These are phyloP conservation scores for Rubroshorea leprosula DNA, from an alignment of 345 rosid genomes.

Conservation along the genomic window DNA sequence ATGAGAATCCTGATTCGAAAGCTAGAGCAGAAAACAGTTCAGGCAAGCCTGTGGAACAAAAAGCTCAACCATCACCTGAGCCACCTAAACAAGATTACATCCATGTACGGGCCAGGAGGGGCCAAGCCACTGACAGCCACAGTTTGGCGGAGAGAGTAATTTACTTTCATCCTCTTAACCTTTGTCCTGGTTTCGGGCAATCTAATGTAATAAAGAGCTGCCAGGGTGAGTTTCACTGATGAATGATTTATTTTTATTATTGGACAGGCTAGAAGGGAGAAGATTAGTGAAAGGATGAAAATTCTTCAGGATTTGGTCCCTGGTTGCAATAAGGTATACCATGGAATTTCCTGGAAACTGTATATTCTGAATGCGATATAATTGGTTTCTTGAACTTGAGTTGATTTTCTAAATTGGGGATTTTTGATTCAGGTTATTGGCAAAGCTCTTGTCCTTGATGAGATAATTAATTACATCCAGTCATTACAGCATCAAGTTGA, in stretches of 20 bases:
- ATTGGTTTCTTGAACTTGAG: neutral
- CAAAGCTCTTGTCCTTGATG: conserved; percentile 86
- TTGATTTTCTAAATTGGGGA: neutral
- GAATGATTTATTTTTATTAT: conserved; percentile 14
- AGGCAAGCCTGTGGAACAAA: conserved; percentile 45
- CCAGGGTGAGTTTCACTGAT: conserved; percentile 17
- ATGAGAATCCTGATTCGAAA: conserved; percentile 38
- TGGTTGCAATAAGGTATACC: conserved; percentile 76
- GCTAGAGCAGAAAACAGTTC: conserved; percentile 40
- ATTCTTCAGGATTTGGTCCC: conserved; percentile 91
- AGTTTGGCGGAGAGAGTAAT: conserved; percentile 93
- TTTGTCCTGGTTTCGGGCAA: too few species aligned
- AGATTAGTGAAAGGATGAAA: conserved; percentile 89
- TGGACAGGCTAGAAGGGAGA: conserved; percentile 85
- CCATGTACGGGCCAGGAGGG: conserved; percentile 91
- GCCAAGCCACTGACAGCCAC: conserved; percentile 97
- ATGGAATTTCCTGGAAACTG: conserved; percentile 4
- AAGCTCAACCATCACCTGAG: conserved; percentile 38
- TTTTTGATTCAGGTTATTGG: conserved; percentile 64
- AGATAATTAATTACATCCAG: conserved; percentile 88
- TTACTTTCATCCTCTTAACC: conserved; percentile 14
- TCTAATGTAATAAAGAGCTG: too few species aligned
- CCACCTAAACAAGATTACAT: conserved; percentile 67
- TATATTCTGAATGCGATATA: neutral
- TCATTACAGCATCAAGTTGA: conserved; percentile 86